These are phyloP conservation scores for Epicoccum sorghinum DNA, from an alignment of 2,329 filamentous ascomycete genomes.

Conservation along the genomic window DNA sequence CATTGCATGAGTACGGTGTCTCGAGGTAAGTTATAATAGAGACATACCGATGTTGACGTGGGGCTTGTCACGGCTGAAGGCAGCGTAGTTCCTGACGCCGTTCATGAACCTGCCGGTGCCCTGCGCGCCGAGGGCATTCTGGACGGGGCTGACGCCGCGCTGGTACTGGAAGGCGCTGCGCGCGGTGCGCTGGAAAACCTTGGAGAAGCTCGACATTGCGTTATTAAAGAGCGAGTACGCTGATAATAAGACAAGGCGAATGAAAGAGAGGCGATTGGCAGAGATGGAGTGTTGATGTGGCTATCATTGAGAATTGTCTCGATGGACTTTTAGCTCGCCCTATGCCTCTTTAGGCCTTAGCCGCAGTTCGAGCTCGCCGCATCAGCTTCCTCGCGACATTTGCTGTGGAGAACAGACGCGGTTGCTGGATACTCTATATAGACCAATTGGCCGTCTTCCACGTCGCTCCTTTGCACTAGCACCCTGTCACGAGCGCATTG, in stretches of 20 bases:
- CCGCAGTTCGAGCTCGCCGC: not conserved
- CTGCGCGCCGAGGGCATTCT: conserved; percentile 69
- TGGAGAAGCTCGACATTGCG: conserved; percentile 81
- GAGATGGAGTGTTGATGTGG: conserved; percentile 24
- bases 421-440: not conserved
- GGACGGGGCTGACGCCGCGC: conserved; percentile 74
- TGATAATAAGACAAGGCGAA: conserved; percentile 33
- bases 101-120: conserved; percentile 69
- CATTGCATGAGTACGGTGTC: too few relatives aligned
- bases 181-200: conserved; percentile 83
- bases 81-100: conserved; percentile 67
- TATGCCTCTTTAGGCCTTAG: conserved; percentile 1
- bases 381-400: conserved; percentile 9
- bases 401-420: conserved; percentile 7
- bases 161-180: conserved; percentile 74
- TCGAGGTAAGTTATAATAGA: too few relatives aligned
- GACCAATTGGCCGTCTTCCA: not conserved
- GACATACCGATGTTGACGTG: conserved; percentile 93
- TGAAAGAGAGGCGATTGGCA: conserved; percentile 36
- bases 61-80: conserved; percentile 88
- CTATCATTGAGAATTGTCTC: conserved; percentile 7
- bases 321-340: conserved; percentile 10
- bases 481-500: not conserved
- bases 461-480: conserved; percentile 1
- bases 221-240: conserved; percentile 30